phyloP scores from a whole-genome alignment of 345 rosid genomes.

The Brassica juncea region DNA sequence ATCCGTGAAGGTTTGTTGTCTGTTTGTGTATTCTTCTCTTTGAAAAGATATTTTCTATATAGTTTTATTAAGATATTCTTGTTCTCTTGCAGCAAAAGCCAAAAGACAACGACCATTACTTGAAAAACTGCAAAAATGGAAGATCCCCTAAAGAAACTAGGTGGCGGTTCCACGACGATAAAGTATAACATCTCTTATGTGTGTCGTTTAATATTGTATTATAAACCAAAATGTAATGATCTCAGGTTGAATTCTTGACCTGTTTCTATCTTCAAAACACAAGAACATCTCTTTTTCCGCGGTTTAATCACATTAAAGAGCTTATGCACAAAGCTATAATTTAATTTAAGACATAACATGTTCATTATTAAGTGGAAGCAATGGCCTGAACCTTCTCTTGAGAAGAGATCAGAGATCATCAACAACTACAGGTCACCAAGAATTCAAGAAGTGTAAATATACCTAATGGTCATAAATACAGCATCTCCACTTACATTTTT shows the following conservation, averaged over 20 bases:
- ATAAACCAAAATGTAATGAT: constrained; percentile 17
- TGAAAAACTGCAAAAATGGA: constrained; percentile 92
- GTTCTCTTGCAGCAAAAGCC: constrained; percentile 82
- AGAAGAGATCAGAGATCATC: not conserved
- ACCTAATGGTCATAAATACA: no score
- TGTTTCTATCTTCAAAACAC: constrained; percentile 31
- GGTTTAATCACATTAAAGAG: not conserved
- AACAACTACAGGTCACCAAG: constrained; percentile 36
- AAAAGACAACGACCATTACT: constrained; percentile 92
- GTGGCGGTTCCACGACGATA: constrained; percentile 99
- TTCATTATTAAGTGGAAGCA: constrained; percentile 2
- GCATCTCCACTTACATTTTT: no score
- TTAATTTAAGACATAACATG: not conserved
- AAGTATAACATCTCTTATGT: constrained; percentile 51
- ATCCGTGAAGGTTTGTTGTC: constrained; percentile 66
- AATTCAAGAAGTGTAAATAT: no score
- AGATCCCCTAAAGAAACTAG: constrained; percentile 97
- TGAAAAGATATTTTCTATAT: not conserved
- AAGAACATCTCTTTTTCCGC: constrained; percentile 11
- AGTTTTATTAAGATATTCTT: not conserved
- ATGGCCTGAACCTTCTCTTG: not conserved
- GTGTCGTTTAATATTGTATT: constrained; percentile 4
- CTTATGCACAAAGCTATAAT: not conserved
- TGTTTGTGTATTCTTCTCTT: not conserved
- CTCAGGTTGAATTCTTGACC: constrained; percentile 26